Evolutionary conservation across 768 basidiomycete genomes (phyloP).

Genomic region (Pholiota conissans): DNA sequence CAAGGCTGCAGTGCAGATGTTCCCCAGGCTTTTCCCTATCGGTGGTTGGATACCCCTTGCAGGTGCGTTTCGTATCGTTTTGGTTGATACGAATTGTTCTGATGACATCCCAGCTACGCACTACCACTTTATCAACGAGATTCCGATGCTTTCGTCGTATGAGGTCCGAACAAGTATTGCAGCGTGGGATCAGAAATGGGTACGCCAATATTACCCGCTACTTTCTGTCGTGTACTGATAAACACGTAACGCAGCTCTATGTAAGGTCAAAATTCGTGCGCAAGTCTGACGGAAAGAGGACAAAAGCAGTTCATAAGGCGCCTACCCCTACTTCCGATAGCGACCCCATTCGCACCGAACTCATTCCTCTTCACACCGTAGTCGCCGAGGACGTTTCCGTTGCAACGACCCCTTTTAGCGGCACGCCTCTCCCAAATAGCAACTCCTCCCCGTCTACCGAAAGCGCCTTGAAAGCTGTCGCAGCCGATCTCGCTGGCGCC

Average conservation of each 20-base stretch:
- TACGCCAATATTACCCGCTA: constrained; percentile 27
- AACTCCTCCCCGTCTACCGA: constrained; percentile 20
- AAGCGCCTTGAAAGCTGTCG: constrained; percentile 31
- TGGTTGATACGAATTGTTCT: background rate
- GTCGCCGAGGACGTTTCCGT: constrained; percentile 28
- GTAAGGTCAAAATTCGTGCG: constrained; percentile 64
- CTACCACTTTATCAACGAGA: constrained; percentile 70
- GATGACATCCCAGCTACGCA: constrained; percentile 50
- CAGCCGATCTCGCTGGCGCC: constrained; percentile 29
- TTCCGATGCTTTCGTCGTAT: constrained; percentile 59
- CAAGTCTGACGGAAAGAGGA: constrained; percentile 39
- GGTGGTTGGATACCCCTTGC: constrained; percentile 66
- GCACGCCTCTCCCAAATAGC: constrained; percentile 6
- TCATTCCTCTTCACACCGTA: constrained; percentile 35
- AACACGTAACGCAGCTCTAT: constrained; percentile 53
- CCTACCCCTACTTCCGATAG: constrained; percentile 2
- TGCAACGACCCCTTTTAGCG: constrained; percentile 22
- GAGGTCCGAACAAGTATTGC: constrained; percentile 59
- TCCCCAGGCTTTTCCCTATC: constrained; percentile 56
- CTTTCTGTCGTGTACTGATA: background rate
- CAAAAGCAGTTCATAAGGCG: constrained; percentile 4
- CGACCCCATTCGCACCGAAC: constrained; percentile 7
- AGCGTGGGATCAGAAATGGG: constrained; percentile 83
- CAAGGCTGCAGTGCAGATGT: constrained; percentile 45
- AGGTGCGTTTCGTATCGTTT: constrained; percentile 34